Base-by-base conservation (phyloP, 495 filamentous ascomycete genomes). In the Aspergillus saccharolyticus region DNA sequence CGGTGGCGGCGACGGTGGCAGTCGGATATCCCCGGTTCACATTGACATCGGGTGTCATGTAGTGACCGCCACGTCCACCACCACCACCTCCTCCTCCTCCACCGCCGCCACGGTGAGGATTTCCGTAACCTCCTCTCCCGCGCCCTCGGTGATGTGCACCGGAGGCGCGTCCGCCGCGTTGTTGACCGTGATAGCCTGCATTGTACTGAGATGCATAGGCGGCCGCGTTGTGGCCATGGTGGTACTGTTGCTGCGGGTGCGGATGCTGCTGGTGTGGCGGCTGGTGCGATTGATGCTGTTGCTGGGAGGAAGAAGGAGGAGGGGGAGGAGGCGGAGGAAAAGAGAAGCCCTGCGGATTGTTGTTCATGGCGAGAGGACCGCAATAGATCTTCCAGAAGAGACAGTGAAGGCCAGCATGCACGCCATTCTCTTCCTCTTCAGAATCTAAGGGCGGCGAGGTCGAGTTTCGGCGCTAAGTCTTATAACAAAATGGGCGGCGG, bases 241-340 rank as follows among this genome's bases (percentile, higher is more conserved):
- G 55, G n/a, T 60, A 53, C 4, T 60, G 55, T 24, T 64, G 62
- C 21, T 58, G 60, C 20, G 25, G 52, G 42, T 50, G 44, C 49
- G 57, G 59, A 53, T 66, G 64, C 46, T 66, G 65, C 46, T 55
- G 57, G 42, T 58, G 53, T 42, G 52, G 59, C 43, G 63, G 70
- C 28, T 69, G 68, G 54, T 58, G 66, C 12, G 33, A 64, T 43
- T 55, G 57, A 30, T 58, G 53, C 42, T 55, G 59, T 33, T 63
- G 70, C 28, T 69, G 68, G 52, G 64, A 67, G 52, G 56, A 66
- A 44, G 64, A 52, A 20, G 72, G 72, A 39, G 72, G 72, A 19
- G 77, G 77, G 17, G 77, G 77, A 19, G 78, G 78, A 20, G 78
- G 78, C 16, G 78, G 78, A 50, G 78, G 78, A 63, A 80, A 81